phyloP scores from a whole-genome alignment of 1,284 basidiomycete species.

The Ceratobasidium sp. region DNA sequence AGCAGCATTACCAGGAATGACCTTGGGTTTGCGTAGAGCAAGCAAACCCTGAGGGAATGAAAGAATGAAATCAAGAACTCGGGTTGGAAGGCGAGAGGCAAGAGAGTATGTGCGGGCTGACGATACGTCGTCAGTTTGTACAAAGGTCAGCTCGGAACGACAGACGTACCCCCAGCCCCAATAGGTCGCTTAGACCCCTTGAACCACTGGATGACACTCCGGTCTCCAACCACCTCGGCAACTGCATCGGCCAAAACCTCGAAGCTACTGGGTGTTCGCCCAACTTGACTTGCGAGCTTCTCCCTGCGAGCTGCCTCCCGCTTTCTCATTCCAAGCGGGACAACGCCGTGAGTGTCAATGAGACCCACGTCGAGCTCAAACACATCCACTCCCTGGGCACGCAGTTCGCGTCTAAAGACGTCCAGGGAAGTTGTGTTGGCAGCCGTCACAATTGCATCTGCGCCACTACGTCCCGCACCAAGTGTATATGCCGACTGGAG shows the following conservation, averaged over 20 bases:
- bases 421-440: constrained; percentile 73
- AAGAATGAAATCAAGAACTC: constrained; percentile 68
- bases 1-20: constrained; percentile 46
- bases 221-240: constrained; percentile 33
- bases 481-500: constrained; percentile 60
- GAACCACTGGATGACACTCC: constrained; percentile 57
- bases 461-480: constrained; percentile 71
- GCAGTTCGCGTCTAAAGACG: constrained; percentile 73
- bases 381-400: constrained; percentile 43
- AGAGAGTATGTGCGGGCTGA: constrained; percentile 69
- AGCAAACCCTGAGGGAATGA: constrained; percentile 70
- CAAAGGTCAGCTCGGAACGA: neutral
- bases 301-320: constrained; percentile 31
- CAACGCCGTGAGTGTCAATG: constrained; percentile 23
- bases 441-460: constrained; percentile 71
- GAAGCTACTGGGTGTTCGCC: constrained; percentile 31
- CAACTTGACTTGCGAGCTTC: constrained; percentile 19
- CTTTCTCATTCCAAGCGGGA: constrained; percentile 17
- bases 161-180: constrained; percentile 71
- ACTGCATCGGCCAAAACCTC: constrained; percentile 29
- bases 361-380: constrained; percentile 37
- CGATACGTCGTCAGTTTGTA: constrained; percentile 24
- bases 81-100: constrained; percentile 71
- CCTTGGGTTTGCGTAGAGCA: constrained; percentile 64
- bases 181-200: constrained; percentile 69